Percentiles rank a stretch among this genome's conserved stretches.
These are phyloP conservation scores for Ophioceras dolichostomum DNA, from an alignment of 2,329 filamentous ascomycete genomes.

Conservation along the genomic window DNA sequence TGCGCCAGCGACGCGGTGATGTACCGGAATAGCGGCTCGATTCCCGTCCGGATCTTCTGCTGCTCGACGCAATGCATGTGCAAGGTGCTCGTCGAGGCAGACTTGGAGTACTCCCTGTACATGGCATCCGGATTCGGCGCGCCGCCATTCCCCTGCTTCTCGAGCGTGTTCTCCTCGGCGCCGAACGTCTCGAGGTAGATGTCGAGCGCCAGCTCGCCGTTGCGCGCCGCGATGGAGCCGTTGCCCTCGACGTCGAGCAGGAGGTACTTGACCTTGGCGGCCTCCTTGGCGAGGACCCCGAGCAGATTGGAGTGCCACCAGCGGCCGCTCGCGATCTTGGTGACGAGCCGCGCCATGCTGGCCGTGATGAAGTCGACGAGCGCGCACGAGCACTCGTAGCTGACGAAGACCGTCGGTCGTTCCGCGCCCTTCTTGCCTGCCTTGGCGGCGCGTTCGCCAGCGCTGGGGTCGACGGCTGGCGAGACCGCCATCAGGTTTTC, in stretches of 20 bases:
- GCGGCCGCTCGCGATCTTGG: conserved; percentile 3
- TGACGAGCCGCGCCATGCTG: conserved; percentile 5
- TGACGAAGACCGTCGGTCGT: neutral
- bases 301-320: conserved; percentile 6
- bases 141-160: too few species aligned
- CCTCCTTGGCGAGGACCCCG: conserved; percentile 3
- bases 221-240: neutral
- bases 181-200: conserved; percentile 1
- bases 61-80: conserved; percentile 5
- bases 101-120: neutral
- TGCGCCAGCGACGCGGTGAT: conserved; percentile 2
- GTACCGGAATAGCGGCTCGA: conserved; percentile 2
- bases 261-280: conserved; percentile 6
- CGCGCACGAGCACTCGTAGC: neutral
- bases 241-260: neutral
- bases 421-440: neutral
- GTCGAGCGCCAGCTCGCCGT: conserved; percentile 2
- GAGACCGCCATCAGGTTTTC: neutral
- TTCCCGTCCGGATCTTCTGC: conserved; percentile 4
- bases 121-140: neutral
- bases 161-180: conserved; percentile 1
- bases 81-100: neutral
- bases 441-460: neutral
- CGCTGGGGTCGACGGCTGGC: too few species aligned
- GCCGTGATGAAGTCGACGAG: conserved; percentile 9